Evolutionary conservation across 768 basidiomycete species (phyloP).

Genomic region (Xerocomus potaroensis): DNA sequence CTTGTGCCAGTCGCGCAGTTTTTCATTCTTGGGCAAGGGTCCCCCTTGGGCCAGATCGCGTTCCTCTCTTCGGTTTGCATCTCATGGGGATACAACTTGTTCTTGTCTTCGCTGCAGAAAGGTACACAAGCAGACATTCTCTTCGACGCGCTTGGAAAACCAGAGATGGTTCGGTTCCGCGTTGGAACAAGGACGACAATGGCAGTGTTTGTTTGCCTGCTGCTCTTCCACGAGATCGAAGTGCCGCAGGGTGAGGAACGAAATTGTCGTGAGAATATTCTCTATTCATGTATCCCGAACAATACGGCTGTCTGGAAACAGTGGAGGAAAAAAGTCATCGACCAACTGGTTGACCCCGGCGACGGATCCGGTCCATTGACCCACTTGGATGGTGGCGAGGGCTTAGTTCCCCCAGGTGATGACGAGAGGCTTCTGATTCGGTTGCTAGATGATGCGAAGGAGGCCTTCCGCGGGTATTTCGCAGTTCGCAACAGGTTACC

Average conservation of each 20-base stretch:
- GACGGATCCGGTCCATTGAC: too few species aligned
- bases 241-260: too few species aligned
- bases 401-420: too few species aligned
- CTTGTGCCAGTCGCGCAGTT: slow-evolving; percentile 31
- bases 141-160: neutral
- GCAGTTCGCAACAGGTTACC: too few species aligned
- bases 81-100: slow-evolving; percentile 32
- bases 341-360: too few species aligned
- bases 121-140: neutral
- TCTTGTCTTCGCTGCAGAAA: neutral
- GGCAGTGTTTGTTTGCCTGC: slow-evolving; percentile 22
- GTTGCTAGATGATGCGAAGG: too few species aligned
- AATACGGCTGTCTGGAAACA: neutral
- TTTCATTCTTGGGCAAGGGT: slow-evolving; percentile 30
- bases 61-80: slow-evolving; percentile 30
- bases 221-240: slow-evolving; percentile 8
- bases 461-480: too few species aligned
- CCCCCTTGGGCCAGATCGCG: slow-evolving; percentile 33
- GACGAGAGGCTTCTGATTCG: too few species aligned
- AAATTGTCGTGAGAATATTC: neutral
- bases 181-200: slow-evolving; percentile 20
- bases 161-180: slow-evolving; percentile 1
- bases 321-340: neutral
- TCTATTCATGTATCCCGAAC: neutral
- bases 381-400: too few species aligned